Evolutionary conservation across 108 stramenopile genomes (phyloP).

Genomic region (Skeletonema tropicum): DNA sequence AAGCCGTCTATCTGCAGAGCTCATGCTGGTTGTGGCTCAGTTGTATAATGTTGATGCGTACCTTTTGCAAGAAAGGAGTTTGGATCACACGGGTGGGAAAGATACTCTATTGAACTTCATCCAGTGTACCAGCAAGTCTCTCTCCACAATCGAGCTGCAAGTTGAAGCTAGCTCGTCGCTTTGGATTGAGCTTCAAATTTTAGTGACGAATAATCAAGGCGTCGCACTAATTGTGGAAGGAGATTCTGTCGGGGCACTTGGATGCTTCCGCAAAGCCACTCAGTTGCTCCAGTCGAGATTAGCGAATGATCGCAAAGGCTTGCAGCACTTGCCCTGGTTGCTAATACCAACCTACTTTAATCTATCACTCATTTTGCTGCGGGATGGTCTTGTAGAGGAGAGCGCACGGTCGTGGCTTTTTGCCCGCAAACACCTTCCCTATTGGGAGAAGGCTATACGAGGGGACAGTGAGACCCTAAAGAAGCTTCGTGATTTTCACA

Average conservation of each 20-base stretch:
- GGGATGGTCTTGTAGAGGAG: conserved; percentile 45
- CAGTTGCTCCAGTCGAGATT: background rate
- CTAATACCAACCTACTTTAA: conserved; percentile 46
- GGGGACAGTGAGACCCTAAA: conserved; percentile 26
- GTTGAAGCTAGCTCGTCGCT: background rate
- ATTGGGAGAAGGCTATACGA: conserved; percentile 41
- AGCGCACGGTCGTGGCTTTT: conserved; percentile 42
- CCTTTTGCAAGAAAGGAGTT: conserved; percentile 6
- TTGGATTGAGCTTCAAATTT: background rate
- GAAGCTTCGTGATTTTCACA: conserved; percentile 14
- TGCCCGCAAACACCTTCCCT: conserved; percentile 27
- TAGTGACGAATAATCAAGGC: conserved; percentile 31
- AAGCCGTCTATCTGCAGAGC: background rate
- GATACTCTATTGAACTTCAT: conserved; percentile 24
- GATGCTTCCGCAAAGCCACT: conserved; percentile 40
- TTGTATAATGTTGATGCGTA: conserved; percentile 35
- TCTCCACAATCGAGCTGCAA: background rate
- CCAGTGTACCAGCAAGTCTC: conserved; percentile 9
- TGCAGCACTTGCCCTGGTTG: conserved; percentile 22
- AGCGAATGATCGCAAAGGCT: background rate
- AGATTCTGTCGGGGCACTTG: conserved; percentile 37
- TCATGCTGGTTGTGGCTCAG: conserved; percentile 12
- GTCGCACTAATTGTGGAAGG: conserved; percentile 28
- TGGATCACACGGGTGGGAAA: background rate
- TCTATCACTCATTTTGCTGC: conserved; percentile 43